phyloP scores from a whole-genome alignment of 108 stramenopile species.

The Nitzschia palea region DNA sequence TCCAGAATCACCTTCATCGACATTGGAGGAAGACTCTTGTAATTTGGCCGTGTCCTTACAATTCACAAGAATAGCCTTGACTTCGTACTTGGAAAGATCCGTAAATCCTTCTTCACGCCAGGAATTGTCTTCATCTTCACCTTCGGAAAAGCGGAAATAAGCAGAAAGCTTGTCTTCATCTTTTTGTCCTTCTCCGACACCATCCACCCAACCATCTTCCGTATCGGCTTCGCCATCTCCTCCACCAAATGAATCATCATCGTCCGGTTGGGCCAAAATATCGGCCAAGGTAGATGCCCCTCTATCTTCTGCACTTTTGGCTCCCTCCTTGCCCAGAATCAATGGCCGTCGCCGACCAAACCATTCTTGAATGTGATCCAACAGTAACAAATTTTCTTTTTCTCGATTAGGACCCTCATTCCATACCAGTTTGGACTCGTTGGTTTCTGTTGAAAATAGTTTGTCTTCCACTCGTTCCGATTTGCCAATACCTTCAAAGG shows the following conservation, averaged over 20 bases:
- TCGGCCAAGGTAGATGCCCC: constrained; percentile 77
- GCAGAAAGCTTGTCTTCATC: constrained; percentile 89
- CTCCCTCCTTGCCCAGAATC: constrained; percentile 81
- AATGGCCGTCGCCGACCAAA: constrained; percentile 70
- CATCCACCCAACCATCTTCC: constrained; percentile 74
- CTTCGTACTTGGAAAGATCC: constrained; percentile 72
- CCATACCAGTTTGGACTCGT: constrained; percentile 77
- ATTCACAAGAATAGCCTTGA: constrained; percentile 44
- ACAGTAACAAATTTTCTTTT: constrained; percentile 64
- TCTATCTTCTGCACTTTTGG: constrained; percentile 61
- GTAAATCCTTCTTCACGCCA: constrained; percentile 72
- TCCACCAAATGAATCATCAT: constrained; percentile 51
- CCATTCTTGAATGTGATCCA: constrained; percentile 83
- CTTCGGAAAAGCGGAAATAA: constrained; percentile 85
- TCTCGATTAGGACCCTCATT: constrained; percentile 68
- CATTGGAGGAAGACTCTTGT: constrained; percentile 75
- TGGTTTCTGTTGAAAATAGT: constrained; percentile 28
- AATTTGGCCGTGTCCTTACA: constrained; percentile 25
- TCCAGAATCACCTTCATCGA: constrained; percentile 85
- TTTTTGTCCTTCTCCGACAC: constrained; percentile 78
- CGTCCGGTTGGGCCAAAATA: constrained; percentile 59
- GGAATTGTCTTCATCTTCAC: constrained; percentile 70
- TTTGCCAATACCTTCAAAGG: constrained; percentile 20
- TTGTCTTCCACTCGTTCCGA: neutral
- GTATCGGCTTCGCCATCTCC: constrained; percentile 29